phyloP scores from a whole-genome alignment of 805 yeast genomes.

The Metahyphopichia silvanorum region DNA sequence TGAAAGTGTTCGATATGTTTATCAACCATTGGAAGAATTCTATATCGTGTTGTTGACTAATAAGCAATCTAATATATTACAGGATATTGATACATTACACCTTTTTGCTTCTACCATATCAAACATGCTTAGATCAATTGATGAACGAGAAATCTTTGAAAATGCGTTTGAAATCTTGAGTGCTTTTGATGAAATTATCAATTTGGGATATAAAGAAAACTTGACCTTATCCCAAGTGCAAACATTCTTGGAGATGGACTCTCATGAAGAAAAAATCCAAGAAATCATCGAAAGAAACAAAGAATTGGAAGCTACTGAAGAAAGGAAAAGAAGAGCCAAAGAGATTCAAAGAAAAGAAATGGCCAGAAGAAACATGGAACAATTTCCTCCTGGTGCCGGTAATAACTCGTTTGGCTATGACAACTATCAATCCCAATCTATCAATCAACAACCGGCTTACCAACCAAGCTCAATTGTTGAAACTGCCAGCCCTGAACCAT shows the following conservation, averaged over 20 bases:
- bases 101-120: slow-evolving; percentile 80
- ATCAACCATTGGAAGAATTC: slow-evolving; percentile 92
- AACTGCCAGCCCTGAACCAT: slow-evolving; percentile 6
- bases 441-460: slow-evolving; percentile 23
- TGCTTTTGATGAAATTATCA: slow-evolving; percentile 92
- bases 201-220: slow-evolving; percentile 87
- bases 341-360: slow-evolving; percentile 80
- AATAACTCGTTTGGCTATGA: slow-evolving; percentile 20
- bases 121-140: slow-evolving; percentile 64
- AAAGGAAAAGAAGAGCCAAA: slow-evolving; percentile 91
- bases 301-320: slow-evolving; percentile 95
- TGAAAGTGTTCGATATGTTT: slow-evolving; percentile 86
- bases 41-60: slow-evolving; percentile 90
- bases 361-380: slow-evolving; percentile 58
- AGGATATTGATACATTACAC: slow-evolving; percentile 90
- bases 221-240: slow-evolving; percentile 76
- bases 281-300: slow-evolving; percentile 96
- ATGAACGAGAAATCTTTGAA: slow-evolving; percentile 78
- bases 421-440: slow-evolving; percentile 10
- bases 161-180: slow-evolving; percentile 84
- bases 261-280: slow-evolving; percentile 97
- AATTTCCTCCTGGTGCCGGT: slow-evolving; percentile 11
- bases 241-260: slow-evolving; percentile 93
- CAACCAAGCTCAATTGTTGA: slow-evolving; percentile 25
- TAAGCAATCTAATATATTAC: slow-evolving; percentile 85